phyloP scores from a whole-genome alignment of 2,329 filamentous ascomycete species.

The Stachybotrys elegans region DNA sequence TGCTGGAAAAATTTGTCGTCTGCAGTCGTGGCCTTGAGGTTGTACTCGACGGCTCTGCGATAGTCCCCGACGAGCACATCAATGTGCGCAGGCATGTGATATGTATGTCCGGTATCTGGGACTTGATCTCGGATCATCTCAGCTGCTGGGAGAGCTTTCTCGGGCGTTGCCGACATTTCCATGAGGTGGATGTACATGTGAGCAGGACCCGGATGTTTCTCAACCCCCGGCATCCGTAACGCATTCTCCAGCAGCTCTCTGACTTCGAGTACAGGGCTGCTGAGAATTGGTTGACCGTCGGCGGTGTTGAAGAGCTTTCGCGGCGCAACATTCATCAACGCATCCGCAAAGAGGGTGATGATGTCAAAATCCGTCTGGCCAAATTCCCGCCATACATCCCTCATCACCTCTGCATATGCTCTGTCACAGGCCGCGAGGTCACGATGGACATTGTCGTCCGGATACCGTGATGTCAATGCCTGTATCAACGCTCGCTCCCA shows the following conservation, averaged over 20 bases:
- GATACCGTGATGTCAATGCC: slow-evolving; percentile 11
- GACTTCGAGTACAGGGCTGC: slow-evolving; percentile 11
- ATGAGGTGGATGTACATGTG: slow-evolving; percentile 20
- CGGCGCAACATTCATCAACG: slow-evolving; percentile 15
- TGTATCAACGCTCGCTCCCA: slow-evolving; percentile 11
- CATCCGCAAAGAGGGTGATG: slow-evolving; percentile 13
- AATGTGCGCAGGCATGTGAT: slow-evolving; percentile 18
- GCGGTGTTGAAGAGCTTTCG: slow-evolving; percentile 10
- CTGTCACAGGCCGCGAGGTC: slow-evolving; percentile 8
- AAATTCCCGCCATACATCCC: slow-evolving; percentile 7
- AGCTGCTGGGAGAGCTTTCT: slow-evolving; percentile 13
- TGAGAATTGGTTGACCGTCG: slow-evolving; percentile 7
- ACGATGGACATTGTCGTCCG: slow-evolving; percentile 4
- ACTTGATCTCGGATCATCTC: slow-evolving; percentile 14
- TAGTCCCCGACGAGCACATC: slow-evolving; percentile 35
- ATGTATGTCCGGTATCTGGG: slow-evolving; percentile 14
- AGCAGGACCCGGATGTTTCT: slow-evolving; percentile 13
- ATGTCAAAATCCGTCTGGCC: slow-evolving; percentile 11
- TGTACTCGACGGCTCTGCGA: slow-evolving; percentile 56
- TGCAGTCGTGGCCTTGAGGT: slow-evolving; percentile 55
- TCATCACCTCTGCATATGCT: slow-evolving; percentile 15
- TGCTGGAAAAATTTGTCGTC: slow-evolving; percentile 57
- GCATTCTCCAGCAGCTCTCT: slow-evolving; percentile 9
- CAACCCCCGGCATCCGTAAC: slow-evolving; percentile 7
- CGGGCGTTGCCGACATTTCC: slow-evolving; percentile 18